These are phyloP conservation scores for Coleophoma cylindrospora DNA, from an alignment of 2,329 filamentous ascomycete genomes.

Conservation along the genomic window DNA sequence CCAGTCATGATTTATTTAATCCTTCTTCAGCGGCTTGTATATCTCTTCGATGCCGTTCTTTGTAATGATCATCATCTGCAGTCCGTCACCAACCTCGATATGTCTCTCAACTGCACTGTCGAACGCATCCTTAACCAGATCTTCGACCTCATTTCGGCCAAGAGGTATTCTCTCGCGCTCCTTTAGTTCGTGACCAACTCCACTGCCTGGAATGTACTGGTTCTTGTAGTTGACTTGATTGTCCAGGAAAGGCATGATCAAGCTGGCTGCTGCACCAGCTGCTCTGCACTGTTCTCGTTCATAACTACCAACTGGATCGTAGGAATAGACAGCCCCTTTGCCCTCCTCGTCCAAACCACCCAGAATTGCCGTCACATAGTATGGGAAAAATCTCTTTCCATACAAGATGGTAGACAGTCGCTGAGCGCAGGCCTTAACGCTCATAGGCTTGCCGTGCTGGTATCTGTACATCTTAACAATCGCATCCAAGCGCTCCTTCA, in stretches of 20 bases:
- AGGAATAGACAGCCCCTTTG: constrained; percentile 90
- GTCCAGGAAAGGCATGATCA: constrained; percentile 99
- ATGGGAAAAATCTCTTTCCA: constrained; percentile 97
- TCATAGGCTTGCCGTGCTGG: constrained; percentile 96
- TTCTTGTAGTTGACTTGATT: constrained; percentile 99
- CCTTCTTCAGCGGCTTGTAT: constrained; percentile 80
- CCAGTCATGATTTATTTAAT: constrained; percentile 44
- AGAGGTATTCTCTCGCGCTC: constrained; percentile 67
- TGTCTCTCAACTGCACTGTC: constrained; percentile 97
- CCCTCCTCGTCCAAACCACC: constrained; percentile 93
- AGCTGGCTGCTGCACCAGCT: constrained; percentile 81
- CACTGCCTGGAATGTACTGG: constrained; percentile 86
- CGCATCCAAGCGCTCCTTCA: constrained; percentile 90
- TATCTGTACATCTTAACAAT: constrained; percentile 99
- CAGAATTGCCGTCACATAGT: constrained; percentile 93
- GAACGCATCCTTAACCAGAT: constrained; percentile 93
- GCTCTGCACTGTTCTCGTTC: constrained; percentile 95
- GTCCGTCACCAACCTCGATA: constrained; percentile 94
- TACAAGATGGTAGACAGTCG: constrained; percentile 94
- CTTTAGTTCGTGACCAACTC: constrained; percentile 74
- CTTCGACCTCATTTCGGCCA: constrained; percentile 69
- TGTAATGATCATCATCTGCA: constrained; percentile 95
- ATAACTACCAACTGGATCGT: constrained; percentile 96
- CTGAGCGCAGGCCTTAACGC: constrained; percentile 89
- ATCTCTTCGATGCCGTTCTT: constrained; percentile 83